Conservation (phyloP, 2,329 filamentous ascomycete species). For the Sporothrix brunneoviolacea region DNA sequence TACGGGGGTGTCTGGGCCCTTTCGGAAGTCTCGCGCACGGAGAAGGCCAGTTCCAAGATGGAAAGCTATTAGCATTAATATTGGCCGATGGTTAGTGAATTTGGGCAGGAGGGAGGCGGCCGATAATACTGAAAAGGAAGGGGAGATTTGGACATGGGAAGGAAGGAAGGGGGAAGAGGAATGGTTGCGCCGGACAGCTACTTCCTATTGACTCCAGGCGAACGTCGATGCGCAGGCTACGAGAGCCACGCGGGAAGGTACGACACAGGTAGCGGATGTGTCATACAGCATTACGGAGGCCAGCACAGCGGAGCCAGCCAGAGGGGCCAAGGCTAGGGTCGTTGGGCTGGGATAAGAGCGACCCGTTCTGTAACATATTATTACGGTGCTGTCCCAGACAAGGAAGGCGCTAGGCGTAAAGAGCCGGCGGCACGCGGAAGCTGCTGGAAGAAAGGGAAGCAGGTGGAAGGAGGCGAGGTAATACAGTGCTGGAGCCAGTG, state of each 20-base stretch:
- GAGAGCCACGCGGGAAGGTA: neutral
- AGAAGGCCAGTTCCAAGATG: neutral
- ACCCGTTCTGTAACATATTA: no score
- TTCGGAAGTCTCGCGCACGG: no score
- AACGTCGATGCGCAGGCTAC: neutral
- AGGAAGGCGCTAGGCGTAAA: conserved; percentile 1
- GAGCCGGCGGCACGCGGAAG: conserved; percentile 7
- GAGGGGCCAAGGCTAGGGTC: neutral
- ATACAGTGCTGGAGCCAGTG: neutral
- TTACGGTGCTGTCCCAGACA: neutral
- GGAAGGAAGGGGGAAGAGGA: neutral
- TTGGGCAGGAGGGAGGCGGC: neutral
- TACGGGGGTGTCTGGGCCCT: conserved; percentile 7
- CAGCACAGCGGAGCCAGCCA: neutral
- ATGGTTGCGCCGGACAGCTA: neutral
- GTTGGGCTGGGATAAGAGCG: no score
- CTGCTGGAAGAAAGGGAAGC: conserved; percentile 9
- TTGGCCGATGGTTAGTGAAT: neutral
- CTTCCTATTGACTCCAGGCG: neutral
- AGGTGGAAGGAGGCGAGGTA: neutral
- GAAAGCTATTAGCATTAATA: neutral
- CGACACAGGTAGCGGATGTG: conserved; percentile 2
- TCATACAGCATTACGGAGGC: neutral
- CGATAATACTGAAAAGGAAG: neutral
- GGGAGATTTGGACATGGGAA: neutral